These are phyloP conservation scores for Albifimbria verrucaria DNA, from an alignment of 2,329 filamentous ascomycete genomes.

Conservation along the genomic window DNA sequence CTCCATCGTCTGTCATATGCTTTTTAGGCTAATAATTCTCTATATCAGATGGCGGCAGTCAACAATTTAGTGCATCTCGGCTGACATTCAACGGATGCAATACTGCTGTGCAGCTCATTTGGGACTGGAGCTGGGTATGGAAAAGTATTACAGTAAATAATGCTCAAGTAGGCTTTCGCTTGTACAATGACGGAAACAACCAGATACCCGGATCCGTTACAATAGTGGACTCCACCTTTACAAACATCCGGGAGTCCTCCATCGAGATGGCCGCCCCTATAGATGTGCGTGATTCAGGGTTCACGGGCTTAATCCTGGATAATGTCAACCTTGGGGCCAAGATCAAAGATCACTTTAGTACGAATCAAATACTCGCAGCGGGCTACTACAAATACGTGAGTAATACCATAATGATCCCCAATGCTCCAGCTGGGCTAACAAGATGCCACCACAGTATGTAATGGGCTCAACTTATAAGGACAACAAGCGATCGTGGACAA, in stretches of 20 bases:
- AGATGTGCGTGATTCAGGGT: neutral
- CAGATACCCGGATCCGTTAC: neutral
- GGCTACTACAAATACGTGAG: neutral
- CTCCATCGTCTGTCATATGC: neutral
- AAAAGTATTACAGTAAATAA: slow-evolving; percentile 10
- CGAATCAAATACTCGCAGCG: neutral
- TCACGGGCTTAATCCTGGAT: neutral
- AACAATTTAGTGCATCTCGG: slow-evolving; percentile 67
- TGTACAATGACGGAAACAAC: neutral
- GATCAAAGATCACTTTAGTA: neutral
- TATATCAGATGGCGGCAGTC: slow-evolving; percentile 39
- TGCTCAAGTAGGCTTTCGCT: slow-evolving; percentile 6
- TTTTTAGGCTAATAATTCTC: neutral
- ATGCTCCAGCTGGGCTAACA: no score
- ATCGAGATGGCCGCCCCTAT: neutral
- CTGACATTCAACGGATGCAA: slow-evolving; percentile 62
- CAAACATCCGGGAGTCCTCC: neutral
- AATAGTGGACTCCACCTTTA: neutral
- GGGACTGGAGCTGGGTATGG: slow-evolving; percentile 69
- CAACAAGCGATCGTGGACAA: neutral
- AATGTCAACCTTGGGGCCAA: neutral
- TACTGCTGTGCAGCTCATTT: slow-evolving; percentile 64
- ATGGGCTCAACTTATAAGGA: neutral
- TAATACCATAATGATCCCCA: no score
- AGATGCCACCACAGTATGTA: neutral